A percentile compares a stretch with the other conserved stretches of the same genome.
phyloP scores from a whole-genome alignment of 140 eudicot species.

The Cichorium intybus region DNA sequence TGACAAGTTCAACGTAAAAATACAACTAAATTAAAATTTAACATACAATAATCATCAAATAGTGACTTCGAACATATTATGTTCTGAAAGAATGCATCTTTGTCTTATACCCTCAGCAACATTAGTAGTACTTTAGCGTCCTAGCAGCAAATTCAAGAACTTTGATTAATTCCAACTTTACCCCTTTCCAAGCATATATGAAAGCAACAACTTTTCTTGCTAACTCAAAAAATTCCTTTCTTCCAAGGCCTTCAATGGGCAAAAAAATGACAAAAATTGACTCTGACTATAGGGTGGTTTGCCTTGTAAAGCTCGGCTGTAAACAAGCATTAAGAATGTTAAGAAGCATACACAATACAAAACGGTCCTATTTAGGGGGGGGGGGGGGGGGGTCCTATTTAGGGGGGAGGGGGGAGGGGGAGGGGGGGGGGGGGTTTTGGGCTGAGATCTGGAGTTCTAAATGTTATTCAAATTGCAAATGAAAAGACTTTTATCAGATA shows the following conservation, averaged over 20 bases:
- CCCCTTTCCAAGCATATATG: constrained; percentile 63
- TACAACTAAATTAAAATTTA: background rate
- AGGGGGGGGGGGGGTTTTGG: no score
- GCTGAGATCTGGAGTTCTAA: no score
- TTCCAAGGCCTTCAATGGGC: constrained; percentile 52
- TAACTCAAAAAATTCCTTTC: constrained; percentile 61
- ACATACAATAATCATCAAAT: constrained; percentile 8
- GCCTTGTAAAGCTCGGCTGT: constrained; percentile 68
- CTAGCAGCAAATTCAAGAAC: constrained; percentile 43
- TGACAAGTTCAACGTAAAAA: background rate
- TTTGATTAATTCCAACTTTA: constrained; percentile 47
- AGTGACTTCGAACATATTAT: background rate
- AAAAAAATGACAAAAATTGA: background rate
- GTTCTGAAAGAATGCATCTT: constrained; percentile 11
- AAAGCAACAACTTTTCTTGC: constrained; percentile 59
- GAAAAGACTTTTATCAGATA: no score
- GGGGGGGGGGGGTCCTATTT: no score
- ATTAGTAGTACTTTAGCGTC: constrained; percentile 29
- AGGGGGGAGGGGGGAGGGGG: no score
- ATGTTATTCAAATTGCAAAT: no score
- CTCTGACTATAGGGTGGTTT: constrained; percentile 62
- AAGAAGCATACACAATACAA: no score
- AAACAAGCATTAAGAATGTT: constrained; percentile 21
- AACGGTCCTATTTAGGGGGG: no score
- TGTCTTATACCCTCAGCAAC: constrained; percentile 6